phyloP scores from a whole-genome alignment of 2,329 filamentous ascomycete genomes.

The Didymellaceae sp. region DNA sequence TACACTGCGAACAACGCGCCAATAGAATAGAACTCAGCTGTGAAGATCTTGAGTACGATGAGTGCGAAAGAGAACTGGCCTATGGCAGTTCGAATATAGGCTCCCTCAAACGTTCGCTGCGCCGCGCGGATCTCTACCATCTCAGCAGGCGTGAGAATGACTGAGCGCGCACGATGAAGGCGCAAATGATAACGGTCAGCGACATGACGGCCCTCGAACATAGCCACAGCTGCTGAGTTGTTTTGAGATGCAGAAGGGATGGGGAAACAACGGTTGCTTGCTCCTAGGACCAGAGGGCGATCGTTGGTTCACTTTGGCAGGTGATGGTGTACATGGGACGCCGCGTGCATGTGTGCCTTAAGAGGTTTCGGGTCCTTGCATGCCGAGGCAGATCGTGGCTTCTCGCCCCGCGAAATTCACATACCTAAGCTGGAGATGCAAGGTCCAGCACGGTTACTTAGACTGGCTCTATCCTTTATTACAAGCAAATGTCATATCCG shows the following conservation, averaged over 20 bases:
- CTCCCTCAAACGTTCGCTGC: conserved; percentile 95
- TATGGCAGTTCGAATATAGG: conserved; percentile 92
- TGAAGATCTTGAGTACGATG: conserved; percentile 96
- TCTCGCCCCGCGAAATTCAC: not conserved
- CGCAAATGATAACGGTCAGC: conserved; percentile 79
- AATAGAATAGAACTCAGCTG: conserved; percentile 92
- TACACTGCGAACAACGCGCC: conserved; percentile 96
- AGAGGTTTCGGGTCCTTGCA: conserved; percentile 9
- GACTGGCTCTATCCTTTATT: too few species aligned
- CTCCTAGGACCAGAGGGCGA: not conserved
- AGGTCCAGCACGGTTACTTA: too few species aligned
- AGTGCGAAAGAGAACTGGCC: conserved; percentile 95
- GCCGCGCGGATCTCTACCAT: conserved; percentile 94
- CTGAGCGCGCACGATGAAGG: conserved; percentile 81
- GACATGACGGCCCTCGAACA: conserved; percentile 61
- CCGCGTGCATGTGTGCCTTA: conserved; percentile 2
- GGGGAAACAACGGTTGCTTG: not conserved
- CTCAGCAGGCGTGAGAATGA: conserved; percentile 80
- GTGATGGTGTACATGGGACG: conserved; percentile 4
- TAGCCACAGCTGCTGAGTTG: not conserved
- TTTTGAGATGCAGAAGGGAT: not conserved
- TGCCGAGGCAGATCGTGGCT: conserved; percentile 14
- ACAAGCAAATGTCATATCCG: too few species aligned
- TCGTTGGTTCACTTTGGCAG: conserved; percentile 5
- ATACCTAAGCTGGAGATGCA: not conserved